Evolutionary conservation across 768 basidiomycete genomes (phyloP), one percentile per base, ranked within the genome.

Genomic region (Cyclocybe aegerita): DNA sequence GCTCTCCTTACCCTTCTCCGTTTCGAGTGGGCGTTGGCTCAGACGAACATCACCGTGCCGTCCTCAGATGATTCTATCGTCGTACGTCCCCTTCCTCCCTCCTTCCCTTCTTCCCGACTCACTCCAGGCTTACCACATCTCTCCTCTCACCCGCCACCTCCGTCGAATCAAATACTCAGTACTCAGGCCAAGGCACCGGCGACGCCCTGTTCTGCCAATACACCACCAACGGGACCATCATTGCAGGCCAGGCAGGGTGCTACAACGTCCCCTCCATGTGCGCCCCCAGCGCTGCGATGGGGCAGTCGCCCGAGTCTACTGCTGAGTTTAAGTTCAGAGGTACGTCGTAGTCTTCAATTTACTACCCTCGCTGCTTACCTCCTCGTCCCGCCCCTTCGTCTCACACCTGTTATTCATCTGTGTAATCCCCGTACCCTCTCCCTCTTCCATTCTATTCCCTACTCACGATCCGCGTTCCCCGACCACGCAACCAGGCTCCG

Each of bases 281-380:
- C 37, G 32, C 55, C 3, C 37, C 35, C 11, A 53, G 48, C 38
- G 39, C 47, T 33, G 50, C 55, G 10, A 50, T 52, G 16, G 43
- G 51, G 5, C 50, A 52, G 38, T 48, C 43, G 17, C 7, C 14
- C 9, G 52, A 52, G 30, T 31, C 30, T 14, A 43, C 43, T n/a
- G 55, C 55, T 9, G 38, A 47, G n/a, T 56, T 52, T 45, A 49
- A 45, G 37, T 56, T 56, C 34, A 46, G 47, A 46, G 55, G 55
- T 56, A 16, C 30, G 43, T 23, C 3, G 23, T n/a, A n/a, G n/a
- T n/a, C n/a, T n/a, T n/a, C n/a, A n/a, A n/a, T n/a, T n/a, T n/a
- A n/a, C n/a, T n/a, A n/a, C n/a, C n/a, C n/a, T n/a, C n/a, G n/a
- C n/a, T n/a, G n/a, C n/a, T n/a, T n/a, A n/a, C n/a, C n/a, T n/a